phyloP scores from a whole-genome alignment of 352 stramenopile species.

The Phytophthora cryptogea region DNA sequence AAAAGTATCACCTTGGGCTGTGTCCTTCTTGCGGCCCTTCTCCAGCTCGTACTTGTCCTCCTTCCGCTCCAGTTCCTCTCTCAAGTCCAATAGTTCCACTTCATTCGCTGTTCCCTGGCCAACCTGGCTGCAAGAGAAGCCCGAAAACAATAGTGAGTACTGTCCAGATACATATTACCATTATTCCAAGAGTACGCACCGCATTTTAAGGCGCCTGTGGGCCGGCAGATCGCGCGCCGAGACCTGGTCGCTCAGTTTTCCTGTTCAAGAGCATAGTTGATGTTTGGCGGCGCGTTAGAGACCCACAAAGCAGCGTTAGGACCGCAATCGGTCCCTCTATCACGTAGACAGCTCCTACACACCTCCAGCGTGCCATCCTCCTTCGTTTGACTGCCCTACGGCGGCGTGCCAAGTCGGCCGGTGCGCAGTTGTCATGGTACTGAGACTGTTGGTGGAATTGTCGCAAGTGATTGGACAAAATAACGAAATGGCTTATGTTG shows the following conservation, averaged over 20 bases:
- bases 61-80: conserved; percentile 75
- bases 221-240: conserved; percentile 81
- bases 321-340: neutral
- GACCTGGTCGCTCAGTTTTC: conserved; percentile 79
- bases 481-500: neutral
- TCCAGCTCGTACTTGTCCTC: conserved; percentile 76
- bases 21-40: conserved; percentile 77
- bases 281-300: conserved; percentile 4
- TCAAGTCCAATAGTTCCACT: conserved; percentile 73
- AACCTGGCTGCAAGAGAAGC: conserved; percentile 53
- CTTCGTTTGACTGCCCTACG: conserved; percentile 86
- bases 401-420: conserved; percentile 86
- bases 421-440: conserved; percentile 82
- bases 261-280: conserved; percentile 28
- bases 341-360: neutral
- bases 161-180: neutral
- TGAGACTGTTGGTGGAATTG: neutral
- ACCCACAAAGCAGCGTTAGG: neutral
- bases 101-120: conserved; percentile 84
- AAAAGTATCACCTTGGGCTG: conserved; percentile 62
- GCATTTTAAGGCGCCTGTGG: conserved; percentile 84
- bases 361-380: conserved; percentile 85
- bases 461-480: conserved; percentile 11
- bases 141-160: neutral
- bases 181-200: conserved; percentile 36